Base-by-base conservation (phyloP, 2,329 filamentous ascomycete genomes). In the Proliferodiscus dingleyae region DNA sequence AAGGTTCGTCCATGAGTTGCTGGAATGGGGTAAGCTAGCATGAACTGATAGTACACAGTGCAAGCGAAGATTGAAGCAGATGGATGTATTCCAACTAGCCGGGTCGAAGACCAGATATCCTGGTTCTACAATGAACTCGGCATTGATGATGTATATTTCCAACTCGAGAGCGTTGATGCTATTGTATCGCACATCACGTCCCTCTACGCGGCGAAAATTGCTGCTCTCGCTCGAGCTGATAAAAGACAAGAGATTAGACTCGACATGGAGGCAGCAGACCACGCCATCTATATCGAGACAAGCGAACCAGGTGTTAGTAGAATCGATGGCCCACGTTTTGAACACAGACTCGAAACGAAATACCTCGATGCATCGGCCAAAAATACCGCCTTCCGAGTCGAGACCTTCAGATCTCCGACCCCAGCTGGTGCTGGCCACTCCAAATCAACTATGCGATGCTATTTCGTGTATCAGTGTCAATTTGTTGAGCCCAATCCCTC, bases 101-200 rank as follows among this genome's bases (percentile, higher is more conserved):
- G 95, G 55, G 78, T 96, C 52, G 86, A 94, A 52, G 77, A 82
- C 21, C 90, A 98, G 70, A 87, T 90, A 41, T 77, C 81, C 49
- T 98, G 93, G 91, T 98, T 98, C 74, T 98, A 98, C 74, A 87
- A 93, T 65, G 86, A 94, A 67, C 81, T 98, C 19, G 93, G 93
- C 58, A 98, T 98, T 60, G 93, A 98, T 63, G 93, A 96, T 74
- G 91, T 95, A 70, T 97, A 96, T 75, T 97, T 97, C 72, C 83
- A 90, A 64, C 89, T 91, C 55, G 90, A 96, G 72, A 80, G 78
- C 4, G 85, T 86, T 15, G 82, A 87, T 45, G 88, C 88, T 47
- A 94, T 98, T 63, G 86, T 89, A 57, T 94, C 85, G 66, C 89
- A 96, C 65, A 90, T 98, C 64, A 91, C 91, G 50, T 96, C 91